Conservation (phyloP, 2,329 filamentous ascomycete species). For the Blumeria graminis region DNA sequence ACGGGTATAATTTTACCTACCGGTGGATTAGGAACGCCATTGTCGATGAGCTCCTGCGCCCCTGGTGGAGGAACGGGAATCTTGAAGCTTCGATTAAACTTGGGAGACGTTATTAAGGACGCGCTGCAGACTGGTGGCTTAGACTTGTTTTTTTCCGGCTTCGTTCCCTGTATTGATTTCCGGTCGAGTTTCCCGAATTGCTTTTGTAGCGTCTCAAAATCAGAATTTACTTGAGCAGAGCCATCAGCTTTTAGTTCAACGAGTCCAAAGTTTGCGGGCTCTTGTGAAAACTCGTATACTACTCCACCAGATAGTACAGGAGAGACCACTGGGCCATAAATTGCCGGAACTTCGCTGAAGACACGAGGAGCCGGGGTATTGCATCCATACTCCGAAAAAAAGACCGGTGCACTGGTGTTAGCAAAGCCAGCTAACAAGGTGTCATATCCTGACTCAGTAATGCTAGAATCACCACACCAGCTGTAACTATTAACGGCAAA, state of each 20-base stretch:
- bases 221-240: constrained; percentile 31
- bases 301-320: constrained; percentile 47
- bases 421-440: constrained; percentile 39
- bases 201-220: constrained; percentile 49
- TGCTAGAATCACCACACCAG: constrained; percentile 43
- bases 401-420: constrained; percentile 21
- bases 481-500: constrained; percentile 62
- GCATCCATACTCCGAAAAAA: constrained; percentile 10
- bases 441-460: constrained; percentile 36
- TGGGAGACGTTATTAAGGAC: constrained; percentile 38
- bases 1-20: constrained; percentile 40
- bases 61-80: constrained; percentile 45
- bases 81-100: constrained; percentile 59
- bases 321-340: constrained; percentile 50
- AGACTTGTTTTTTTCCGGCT: constrained; percentile 25
- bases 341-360: constrained; percentile 50
- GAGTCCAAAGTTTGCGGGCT: constrained; percentile 40
- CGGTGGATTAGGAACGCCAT: constrained; percentile 43
- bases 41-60: constrained; percentile 47
- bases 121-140: constrained; percentile 38
- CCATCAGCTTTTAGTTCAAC: constrained; percentile 34
- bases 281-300: constrained; percentile 61
- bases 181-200: constrained; percentile 60
- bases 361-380: constrained; percentile 44
- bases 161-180: constrained; percentile 35